These are phyloP conservation scores for Colletotrichum trifolii DNA, from an alignment of 2,329 filamentous ascomycete genomes.

Conservation along the genomic window DNA sequence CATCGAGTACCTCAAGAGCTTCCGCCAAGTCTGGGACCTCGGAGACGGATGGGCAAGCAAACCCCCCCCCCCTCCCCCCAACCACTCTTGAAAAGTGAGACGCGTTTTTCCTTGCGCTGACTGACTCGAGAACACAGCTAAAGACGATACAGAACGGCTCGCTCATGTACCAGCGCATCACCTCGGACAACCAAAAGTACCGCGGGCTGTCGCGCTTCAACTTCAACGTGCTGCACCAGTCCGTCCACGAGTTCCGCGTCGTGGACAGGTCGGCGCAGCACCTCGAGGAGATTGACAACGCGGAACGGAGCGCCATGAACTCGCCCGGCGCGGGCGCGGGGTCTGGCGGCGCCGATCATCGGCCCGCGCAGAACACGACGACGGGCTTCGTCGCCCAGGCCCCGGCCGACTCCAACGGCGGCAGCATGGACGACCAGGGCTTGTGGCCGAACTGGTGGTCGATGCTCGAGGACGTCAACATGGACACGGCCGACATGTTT, in stretches of 20 bases:
- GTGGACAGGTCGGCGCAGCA: constrained; percentile 47
- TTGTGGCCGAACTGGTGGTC: constrained; percentile 39
- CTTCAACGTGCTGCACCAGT: constrained; percentile 45
- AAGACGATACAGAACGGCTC: constrained; percentile 39
- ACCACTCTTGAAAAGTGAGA: no score
- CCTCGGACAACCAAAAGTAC: constrained; percentile 39
- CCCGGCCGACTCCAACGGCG: constrained; percentile 6
- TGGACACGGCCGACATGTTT: constrained; percentile 26
- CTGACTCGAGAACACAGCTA: neutral
- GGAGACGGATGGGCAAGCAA: constrained; percentile 43
- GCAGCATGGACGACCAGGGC: constrained; percentile 28
- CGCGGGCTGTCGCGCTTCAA: constrained; percentile 42
- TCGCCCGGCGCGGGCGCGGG: neutral
- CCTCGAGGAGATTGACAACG: constrained; percentile 44
- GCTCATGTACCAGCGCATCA: constrained; percentile 42
- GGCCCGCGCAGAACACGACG: neutral
- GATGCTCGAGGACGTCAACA: constrained; percentile 33
- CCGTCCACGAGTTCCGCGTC: constrained; percentile 45
- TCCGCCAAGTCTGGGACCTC: constrained; percentile 44
- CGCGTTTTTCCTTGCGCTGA: no score
- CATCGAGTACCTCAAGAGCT: constrained; percentile 42
- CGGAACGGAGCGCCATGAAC: constrained; percentile 31
- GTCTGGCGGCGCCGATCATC: neutral
- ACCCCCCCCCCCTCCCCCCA: no score
- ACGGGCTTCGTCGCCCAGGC: neutral